Evolutionary conservation across 768 basidiomycete genomes (phyloP).

Genomic region (Pisolithus marmoratus): DNA sequence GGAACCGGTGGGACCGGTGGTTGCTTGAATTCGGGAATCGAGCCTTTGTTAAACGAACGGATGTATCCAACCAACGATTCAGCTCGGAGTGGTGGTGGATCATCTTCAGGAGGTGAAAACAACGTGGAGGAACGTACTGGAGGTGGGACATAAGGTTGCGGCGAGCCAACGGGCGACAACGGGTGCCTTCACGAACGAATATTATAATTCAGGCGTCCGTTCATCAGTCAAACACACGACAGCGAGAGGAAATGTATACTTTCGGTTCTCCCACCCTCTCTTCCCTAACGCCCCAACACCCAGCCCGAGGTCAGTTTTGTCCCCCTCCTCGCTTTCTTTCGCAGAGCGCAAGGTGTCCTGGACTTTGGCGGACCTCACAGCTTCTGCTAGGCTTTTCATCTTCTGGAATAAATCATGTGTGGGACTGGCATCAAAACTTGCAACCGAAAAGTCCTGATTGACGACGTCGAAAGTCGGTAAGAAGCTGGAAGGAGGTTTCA

Average conservation of each 20-base stretch:
- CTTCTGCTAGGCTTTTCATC: slow-evolving; percentile 42
- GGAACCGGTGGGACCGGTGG: background rate
- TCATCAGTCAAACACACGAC: background rate
- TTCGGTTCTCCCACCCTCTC: slow-evolving; percentile 49
- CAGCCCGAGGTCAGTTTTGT: slow-evolving; percentile 43
- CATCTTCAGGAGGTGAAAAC: slow-evolving; percentile 38
- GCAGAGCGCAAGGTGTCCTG: slow-evolving; percentile 57
- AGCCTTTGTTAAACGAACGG: slow-evolving; percentile 46
- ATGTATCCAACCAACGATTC: slow-evolving; percentile 50
- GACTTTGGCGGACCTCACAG: slow-evolving; percentile 42
- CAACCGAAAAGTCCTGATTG: slow-evolving; percentile 21
- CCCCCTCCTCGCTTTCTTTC: slow-evolving; percentile 47
- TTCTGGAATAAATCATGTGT: slow-evolving; percentile 39
- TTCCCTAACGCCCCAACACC: slow-evolving; percentile 28
- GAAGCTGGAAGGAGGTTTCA: slow-evolving; percentile 32
- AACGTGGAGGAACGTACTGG: slow-evolving; percentile 33
- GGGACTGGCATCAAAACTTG: slow-evolving; percentile 22
- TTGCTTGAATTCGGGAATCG: slow-evolving; percentile 9
- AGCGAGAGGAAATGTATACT: slow-evolving; percentile 32
- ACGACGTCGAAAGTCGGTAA: slow-evolving; percentile 22
- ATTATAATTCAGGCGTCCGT: background rate
- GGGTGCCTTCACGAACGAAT: slow-evolving; percentile 34
- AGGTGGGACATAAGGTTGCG: slow-evolving; percentile 48
- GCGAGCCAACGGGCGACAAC: slow-evolving; percentile 51
- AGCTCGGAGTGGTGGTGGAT: slow-evolving; percentile 34